These are phyloP conservation scores for Salisapilia sapeloensis DNA, from an alignment of 352 stramenopile species.

Conservation along the genomic window DNA sequence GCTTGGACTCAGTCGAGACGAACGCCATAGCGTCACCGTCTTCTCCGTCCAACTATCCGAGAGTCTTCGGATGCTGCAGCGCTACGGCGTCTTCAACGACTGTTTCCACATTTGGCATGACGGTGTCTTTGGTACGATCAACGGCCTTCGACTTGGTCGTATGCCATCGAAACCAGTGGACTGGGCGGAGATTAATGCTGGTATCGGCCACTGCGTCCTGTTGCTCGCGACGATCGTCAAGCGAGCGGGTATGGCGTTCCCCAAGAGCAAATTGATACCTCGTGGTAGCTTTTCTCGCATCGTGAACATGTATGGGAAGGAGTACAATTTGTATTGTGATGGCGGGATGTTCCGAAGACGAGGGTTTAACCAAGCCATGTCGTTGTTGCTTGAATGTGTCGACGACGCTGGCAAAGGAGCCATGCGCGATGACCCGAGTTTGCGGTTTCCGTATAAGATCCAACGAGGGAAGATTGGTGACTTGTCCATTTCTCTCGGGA, in stretches of 20 bases:
- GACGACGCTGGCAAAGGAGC: constrained; percentile 70
- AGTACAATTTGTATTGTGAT: constrained; percentile 68
- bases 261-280: constrained; percentile 64
- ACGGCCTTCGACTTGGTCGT: constrained; percentile 67
- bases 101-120: constrained; percentile 87
- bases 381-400: constrained; percentile 83
- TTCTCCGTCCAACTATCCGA: constrained; percentile 71
- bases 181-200: constrained; percentile 84
- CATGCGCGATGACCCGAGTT: constrained; percentile 74
- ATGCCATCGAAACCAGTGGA: constrained; percentile 70
- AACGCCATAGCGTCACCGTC: constrained; percentile 54
- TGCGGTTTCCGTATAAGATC: constrained; percentile 86
- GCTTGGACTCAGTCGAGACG: constrained; percentile 46
- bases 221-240: constrained; percentile 70
- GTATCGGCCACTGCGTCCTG: constrained; percentile 69
- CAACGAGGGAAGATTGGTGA: constrained; percentile 82
- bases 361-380: constrained; percentile 85
- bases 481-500: constrained; percentile 68
- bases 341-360: constrained; percentile 75
- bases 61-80: constrained; percentile 56
- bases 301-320: constrained; percentile 66
- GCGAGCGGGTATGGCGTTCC: constrained; percentile 68
- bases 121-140: constrained; percentile 80
- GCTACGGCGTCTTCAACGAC: constrained; percentile 83
- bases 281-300: constrained; percentile 79